Evolutionary conservation across 345 rosid genomes (phyloP).

Genomic region (Psidium guajava): DNA sequence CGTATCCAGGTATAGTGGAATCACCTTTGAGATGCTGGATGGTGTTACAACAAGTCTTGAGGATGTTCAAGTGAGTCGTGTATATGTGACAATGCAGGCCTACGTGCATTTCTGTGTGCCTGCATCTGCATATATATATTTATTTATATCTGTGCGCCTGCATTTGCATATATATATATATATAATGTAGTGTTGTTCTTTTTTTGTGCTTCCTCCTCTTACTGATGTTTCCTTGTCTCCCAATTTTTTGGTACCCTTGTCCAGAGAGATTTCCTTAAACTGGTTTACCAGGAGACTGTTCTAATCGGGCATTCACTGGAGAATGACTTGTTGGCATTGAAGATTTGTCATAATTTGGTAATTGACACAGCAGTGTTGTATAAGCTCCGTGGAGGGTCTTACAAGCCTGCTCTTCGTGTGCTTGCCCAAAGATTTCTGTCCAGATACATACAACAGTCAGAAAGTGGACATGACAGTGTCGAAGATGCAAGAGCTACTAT

Average conservation of each 20-base stretch:
- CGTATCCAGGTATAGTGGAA: slow-evolving; percentile 77
- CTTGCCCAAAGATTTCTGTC: slow-evolving; percentile 83
- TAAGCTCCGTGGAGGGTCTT: slow-evolving; percentile 67
- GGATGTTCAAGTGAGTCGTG: slow-evolving; percentile 65
- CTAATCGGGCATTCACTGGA: slow-evolving; percentile 96
- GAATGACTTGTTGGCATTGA: slow-evolving; percentile 78
- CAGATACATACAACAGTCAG: slow-evolving; percentile 73
- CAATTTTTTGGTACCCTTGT: slow-evolving; percentile 12
- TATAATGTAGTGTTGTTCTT: background rate
- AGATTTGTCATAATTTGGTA: slow-evolving; percentile 74
- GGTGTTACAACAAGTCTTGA: slow-evolving; percentile 74
- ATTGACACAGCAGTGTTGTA: slow-evolving; percentile 91
- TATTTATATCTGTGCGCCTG: no score
- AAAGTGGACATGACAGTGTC: slow-evolving; percentile 70
- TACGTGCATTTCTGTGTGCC: background rate
- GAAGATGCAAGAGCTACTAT: slow-evolving; percentile 94
- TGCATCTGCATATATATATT: background rate
- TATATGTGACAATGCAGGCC: background rate
- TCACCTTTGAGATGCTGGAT: slow-evolving; percentile 68
- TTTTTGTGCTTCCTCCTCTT: background rate
- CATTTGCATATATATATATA: no score
- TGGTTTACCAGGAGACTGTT: slow-evolving; percentile 75
- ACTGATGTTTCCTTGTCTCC: background rate
- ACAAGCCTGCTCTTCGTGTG: slow-evolving; percentile 73
- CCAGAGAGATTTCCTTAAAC: slow-evolving; percentile 74